A percentile compares a stretch with the other conserved stretches of the same genome.
phyloP scores from a whole-genome alignment of 2,329 filamentous ascomycete species.

The Colletotrichum costaricense region DNA sequence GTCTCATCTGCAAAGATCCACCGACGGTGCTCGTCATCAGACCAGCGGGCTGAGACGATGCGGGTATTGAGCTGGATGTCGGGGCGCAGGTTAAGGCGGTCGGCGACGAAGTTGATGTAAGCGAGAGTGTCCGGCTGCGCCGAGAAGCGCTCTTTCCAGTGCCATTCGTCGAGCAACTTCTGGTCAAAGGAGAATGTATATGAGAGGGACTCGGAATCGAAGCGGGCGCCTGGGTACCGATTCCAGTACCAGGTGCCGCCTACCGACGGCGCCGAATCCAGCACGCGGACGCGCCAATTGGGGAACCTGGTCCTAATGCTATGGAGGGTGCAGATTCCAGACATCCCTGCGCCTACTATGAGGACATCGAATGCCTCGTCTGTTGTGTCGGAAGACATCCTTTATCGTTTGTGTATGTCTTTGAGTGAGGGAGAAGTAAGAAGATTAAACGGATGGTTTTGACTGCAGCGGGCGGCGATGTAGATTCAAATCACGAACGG shows the following conservation, averaged over 20 bases:
- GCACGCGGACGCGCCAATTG: constrained; percentile 32
- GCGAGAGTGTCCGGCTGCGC: constrained; percentile 3
- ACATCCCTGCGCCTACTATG: constrained; percentile 19
- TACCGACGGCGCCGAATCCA: constrained; percentile 55
- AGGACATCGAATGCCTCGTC: constrained; percentile 14
- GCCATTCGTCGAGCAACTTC: constrained; percentile 12
- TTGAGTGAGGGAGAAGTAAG: too few species aligned
- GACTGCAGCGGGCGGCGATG: too few species aligned
- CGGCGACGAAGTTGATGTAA: background rate
- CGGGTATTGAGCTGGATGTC: background rate
- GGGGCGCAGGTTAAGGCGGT: too few species aligned
- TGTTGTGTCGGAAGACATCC: too few species aligned
- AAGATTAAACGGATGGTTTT: too few species aligned
- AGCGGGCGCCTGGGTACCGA: constrained; percentile 60
- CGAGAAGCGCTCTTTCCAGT: constrained; percentile 19
- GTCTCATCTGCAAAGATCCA: background rate
- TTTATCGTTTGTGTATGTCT: too few species aligned
- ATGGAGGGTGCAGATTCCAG: constrained; percentile 16
- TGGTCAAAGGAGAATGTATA: constrained; percentile 15
- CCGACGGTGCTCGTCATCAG: background rate
- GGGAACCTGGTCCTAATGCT: constrained; percentile 11
- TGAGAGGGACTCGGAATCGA: constrained; percentile 55
- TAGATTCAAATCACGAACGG: too few species aligned
- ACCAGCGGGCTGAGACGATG: background rate
- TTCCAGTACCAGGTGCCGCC: constrained; percentile 65